phyloP scores from a whole-genome alignment of 371 early-diverging fungal species.

The Actinomucor elegans region DNA sequence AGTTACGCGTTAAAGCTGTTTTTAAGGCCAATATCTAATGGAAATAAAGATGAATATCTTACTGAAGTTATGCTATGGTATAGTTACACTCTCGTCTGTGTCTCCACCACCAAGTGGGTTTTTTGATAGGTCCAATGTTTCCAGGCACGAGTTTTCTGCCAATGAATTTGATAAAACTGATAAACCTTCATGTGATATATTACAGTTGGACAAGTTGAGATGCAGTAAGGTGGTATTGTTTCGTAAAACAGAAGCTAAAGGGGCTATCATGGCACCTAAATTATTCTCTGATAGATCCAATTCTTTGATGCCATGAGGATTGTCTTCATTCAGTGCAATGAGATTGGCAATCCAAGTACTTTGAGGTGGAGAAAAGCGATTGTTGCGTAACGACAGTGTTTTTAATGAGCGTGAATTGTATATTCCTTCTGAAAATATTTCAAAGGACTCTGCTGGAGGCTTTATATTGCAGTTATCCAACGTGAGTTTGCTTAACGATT shows the following conservation, averaged over 20 bases:
- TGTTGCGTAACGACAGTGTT: conserved; percentile 55
- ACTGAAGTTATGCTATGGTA: background rate
- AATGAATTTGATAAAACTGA: conserved; percentile 55
- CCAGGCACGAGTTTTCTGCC: conserved; percentile 37
- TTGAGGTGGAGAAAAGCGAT: conserved; percentile 39
- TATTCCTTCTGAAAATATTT: conserved; percentile 55
- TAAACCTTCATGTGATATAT: conserved; percentile 52
- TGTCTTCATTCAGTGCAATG: conserved; percentile 59
- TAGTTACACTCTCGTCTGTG: conserved; percentile 51
- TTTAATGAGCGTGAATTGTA: conserved; percentile 47
- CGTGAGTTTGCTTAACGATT: conserved; percentile 48
- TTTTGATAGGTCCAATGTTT: conserved; percentile 52
- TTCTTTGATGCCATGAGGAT: conserved; percentile 53
- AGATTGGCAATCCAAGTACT: conserved; percentile 26
- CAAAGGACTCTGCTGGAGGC: conserved; percentile 21
- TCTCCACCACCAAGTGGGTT: conserved; percentile 36
- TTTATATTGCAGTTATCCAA: conserved; percentile 62
- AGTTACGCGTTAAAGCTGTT: conserved; percentile 63
- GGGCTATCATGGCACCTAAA: conserved; percentile 45
- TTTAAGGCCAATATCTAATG: conserved; percentile 58
- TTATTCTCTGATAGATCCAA: conserved; percentile 57
- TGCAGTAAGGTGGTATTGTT: conserved; percentile 47
- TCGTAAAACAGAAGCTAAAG: conserved; percentile 54
- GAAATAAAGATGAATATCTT: conserved; percentile 17
- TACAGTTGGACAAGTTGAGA: conserved; percentile 52